Evolutionary conservation across 257 asterid species (phyloP).

Genomic region (Eustoma russellianum): DNA sequence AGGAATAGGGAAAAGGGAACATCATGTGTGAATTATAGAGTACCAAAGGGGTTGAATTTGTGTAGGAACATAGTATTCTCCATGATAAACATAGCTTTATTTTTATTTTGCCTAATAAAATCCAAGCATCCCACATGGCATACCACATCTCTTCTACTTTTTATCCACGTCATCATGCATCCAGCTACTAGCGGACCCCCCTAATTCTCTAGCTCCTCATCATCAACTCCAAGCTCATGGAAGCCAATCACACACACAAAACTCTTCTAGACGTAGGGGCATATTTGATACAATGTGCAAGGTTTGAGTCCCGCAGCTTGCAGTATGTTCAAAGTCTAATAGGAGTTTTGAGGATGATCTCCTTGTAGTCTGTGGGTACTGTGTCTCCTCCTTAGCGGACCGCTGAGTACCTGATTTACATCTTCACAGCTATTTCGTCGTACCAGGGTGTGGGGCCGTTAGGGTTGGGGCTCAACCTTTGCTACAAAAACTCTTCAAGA

Average conservation of each 20-base stretch:
- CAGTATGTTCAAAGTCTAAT: no score
- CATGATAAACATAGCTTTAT: slow-evolving; percentile 42
- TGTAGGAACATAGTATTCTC: slow-evolving; percentile 51
- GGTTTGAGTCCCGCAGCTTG: background rate
- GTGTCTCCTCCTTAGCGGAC: no score
- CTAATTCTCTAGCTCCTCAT: slow-evolving; percentile 8
- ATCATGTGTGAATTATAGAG: slow-evolving; percentile 38
- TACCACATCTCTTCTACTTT: slow-evolving; percentile 15
- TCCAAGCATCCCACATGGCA: no score
- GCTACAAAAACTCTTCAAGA: no score
- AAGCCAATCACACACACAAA: background rate
- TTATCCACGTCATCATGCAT: slow-evolving; percentile 45
- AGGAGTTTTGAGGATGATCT: no score
- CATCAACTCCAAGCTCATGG: slow-evolving; percentile 3
- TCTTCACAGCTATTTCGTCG: no score
- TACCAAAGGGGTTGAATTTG: slow-evolving; percentile 34
- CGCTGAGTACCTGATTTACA: no score
- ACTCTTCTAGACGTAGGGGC: background rate
- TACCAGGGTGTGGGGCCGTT: no score
- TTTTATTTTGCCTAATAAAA: slow-evolving; percentile 47
- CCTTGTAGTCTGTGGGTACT: no score
- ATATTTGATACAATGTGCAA: background rate
- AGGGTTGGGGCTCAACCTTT: no score
- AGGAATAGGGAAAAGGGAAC: slow-evolving; percentile 22
- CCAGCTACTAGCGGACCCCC: background rate